These are phyloP conservation scores for Pichia manshurica DNA, from an alignment of 805 yeast genomes.

Conservation along the genomic window DNA sequence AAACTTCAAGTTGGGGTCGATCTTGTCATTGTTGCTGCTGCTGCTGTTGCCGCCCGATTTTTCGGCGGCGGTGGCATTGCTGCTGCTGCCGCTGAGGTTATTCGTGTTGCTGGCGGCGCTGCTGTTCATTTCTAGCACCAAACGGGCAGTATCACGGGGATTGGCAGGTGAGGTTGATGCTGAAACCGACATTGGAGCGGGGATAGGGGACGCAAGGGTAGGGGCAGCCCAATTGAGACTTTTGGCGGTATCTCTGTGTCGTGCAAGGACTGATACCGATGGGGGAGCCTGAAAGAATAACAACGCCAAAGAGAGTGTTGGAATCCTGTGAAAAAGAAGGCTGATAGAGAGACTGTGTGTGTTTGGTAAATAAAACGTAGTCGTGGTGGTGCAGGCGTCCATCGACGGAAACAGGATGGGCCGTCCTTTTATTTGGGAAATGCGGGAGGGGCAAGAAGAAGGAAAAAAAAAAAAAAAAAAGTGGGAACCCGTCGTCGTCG, in stretches of 20 bases:
- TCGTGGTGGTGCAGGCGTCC: slow-evolving; percentile 2
- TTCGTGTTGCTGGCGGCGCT: not conserved
- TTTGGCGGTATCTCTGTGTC: no score
- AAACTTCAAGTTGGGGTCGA: slow-evolving; percentile 7
- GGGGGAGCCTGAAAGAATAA: no score
- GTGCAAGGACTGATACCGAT: no score
- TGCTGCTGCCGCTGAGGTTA: no score
- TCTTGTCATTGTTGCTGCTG: slow-evolving; percentile 3
- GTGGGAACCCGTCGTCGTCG: no score
- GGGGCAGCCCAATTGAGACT: not conserved
- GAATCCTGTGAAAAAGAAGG: no score
- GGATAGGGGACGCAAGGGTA: no score
- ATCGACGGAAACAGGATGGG: slow-evolving; percentile 1
- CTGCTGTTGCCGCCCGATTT: not conserved
- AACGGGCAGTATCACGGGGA: slow-evolving; percentile 2
- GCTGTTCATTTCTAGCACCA: not conserved
- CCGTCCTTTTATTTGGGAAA: not conserved
- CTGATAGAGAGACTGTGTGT: no score
- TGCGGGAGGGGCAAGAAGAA: not conserved
- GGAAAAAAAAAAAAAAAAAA: not conserved
- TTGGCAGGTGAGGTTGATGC: not conserved
- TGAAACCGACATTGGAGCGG: not conserved
- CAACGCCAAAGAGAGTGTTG: not conserved
- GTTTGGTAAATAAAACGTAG: no score
- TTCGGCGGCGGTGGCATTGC: no score